A percentile compares a stretch with the other conserved stretches of the same genome.
These are phyloP conservation scores for Herpetomonas tarakana DNA, from an alignment of 208 protist genomes.

Conservation along the genomic window DNA sequence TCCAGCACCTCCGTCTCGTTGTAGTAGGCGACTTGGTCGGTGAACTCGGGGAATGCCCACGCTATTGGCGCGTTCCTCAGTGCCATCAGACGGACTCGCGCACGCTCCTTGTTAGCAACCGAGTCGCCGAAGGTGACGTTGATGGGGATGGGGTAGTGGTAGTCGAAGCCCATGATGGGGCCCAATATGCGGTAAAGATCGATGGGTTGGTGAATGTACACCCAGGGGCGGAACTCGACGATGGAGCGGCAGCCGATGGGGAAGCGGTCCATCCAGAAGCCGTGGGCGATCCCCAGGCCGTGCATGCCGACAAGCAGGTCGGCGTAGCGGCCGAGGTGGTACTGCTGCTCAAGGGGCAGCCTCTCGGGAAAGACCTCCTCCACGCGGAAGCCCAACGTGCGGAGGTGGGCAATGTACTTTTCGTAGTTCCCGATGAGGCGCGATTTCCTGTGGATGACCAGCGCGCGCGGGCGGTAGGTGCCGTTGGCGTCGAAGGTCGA, in stretches of 20 bases:
- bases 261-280: conserved; percentile 23
- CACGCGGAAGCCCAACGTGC: conserved; percentile 24
- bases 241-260: conserved; percentile 8
- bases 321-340: conserved; percentile 20
- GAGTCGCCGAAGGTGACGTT: conserved; percentile 14
- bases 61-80: not conserved
- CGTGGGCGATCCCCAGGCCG: conserved; percentile 26
- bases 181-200: conserved; percentile 9
- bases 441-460: conserved; percentile 1
- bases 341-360: conserved; percentile 20
- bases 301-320: conserved; percentile 32
- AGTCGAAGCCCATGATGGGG: conserved; percentile 3
- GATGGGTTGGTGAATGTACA: conserved; percentile 4
- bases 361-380: conserved; percentile 17
- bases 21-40: not conserved
- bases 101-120: not conserved
- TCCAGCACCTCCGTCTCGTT: not conserved
- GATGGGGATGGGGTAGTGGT: conserved; percentile 8
- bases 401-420: not conserved
- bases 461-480: conserved; percentile 6
- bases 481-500: not conserved
- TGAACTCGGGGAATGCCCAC: not conserved
- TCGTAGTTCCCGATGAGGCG: conserved; percentile 6
- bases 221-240: conserved; percentile 19
- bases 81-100: not conserved